Percentiles rank a stretch among this genome's conserved stretches.
phyloP scores from a whole-genome alignment of 2,329 filamentous ascomycete species.

The Beauveria asiatica region DNA sequence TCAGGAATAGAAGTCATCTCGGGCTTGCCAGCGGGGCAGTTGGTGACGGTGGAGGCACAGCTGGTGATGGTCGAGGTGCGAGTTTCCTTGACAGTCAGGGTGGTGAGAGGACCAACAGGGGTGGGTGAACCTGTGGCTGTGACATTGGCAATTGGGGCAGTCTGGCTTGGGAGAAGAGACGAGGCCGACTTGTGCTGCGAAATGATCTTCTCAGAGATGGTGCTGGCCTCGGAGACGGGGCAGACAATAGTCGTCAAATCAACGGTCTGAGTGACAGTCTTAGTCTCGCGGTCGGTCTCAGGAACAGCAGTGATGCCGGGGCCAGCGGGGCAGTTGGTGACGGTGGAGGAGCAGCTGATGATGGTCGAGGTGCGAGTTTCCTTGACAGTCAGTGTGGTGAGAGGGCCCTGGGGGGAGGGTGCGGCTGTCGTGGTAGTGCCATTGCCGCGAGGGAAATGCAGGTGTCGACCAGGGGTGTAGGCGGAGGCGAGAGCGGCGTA shows the following conservation, averaged over 20 bases:
- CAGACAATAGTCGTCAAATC: slow-evolving; percentile 35
- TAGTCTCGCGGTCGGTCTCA: slow-evolving; percentile 25
- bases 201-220: slow-evolving; percentile 33
- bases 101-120: slow-evolving; percentile 22
- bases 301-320: slow-evolving; percentile 27
- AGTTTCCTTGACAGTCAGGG: slow-evolving; percentile 43
- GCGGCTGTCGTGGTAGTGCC: slow-evolving; percentile 14
- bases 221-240: slow-evolving; percentile 33
- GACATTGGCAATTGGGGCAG: background rate
- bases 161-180: slow-evolving; percentile 19
- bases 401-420: slow-evolving; percentile 2
- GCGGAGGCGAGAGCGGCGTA: slow-evolving; percentile 38
- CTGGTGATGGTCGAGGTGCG: slow-evolving; percentile 49
- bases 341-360: slow-evolving; percentile 47
- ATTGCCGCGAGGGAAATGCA: slow-evolving; percentile 13
- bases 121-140: background rate
- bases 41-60: slow-evolving; percentile 47
- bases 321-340: slow-evolving; percentile 46
- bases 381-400: slow-evolving; percentile 41
- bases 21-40: slow-evolving; percentile 38
- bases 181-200: slow-evolving; percentile 22
- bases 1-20: slow-evolving; percentile 28
- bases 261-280: slow-evolving; percentile 31
- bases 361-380: slow-evolving; percentile 48
- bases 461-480: slow-evolving; percentile 16